Percentiles rank a stretch among this genome's conserved stretches.
These are phyloP conservation scores for Fusarium pseudoanthophilum DNA, from an alignment of 2,329 filamentous ascomycete species.

Conservation along the genomic window DNA sequence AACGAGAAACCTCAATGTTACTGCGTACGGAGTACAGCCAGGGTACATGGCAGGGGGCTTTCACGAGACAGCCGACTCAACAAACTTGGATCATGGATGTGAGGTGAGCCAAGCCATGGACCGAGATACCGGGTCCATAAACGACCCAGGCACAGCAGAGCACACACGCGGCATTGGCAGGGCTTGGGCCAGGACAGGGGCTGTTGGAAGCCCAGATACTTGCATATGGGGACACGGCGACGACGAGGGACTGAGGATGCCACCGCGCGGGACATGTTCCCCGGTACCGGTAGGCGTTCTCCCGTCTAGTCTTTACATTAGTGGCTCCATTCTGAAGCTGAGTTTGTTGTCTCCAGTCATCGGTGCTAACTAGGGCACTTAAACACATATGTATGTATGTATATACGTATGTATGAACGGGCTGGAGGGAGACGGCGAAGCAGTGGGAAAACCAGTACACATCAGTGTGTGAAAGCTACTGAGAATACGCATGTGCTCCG, in stretches of 20 bases:
- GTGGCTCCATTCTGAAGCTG: conserved; percentile 17
- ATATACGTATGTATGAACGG: not conserved
- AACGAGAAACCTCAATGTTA: conserved; percentile 1
- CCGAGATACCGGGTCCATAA: conserved; percentile 28
- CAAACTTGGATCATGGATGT: conserved; percentile 26
- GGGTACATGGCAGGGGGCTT: not conserved
- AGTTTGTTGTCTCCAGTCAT: not conserved
- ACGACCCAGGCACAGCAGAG: conserved; percentile 33
- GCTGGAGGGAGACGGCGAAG: not conserved
- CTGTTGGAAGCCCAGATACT: conserved; percentile 13
- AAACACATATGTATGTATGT: not conserved
- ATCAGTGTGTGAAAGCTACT: not conserved
- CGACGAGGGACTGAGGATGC: conserved; percentile 18
- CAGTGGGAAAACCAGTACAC: not conserved
- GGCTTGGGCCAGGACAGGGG: conserved; percentile 16
- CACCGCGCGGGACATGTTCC: conserved; percentile 29
- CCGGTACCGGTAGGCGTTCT: conserved; percentile 26
- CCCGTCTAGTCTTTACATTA: conserved; percentile 28
- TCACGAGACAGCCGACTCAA: conserved; percentile 4
- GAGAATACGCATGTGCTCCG: not conserved
- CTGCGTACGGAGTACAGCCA: not conserved
- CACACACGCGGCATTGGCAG: conserved; percentile 34
- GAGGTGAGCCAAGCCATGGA: conserved; percentile 25
- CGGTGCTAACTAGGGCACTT: not conserved
- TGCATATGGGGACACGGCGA: conserved; percentile 20